phyloP scores from a whole-genome alignment of 768 basidiomycete species.

The Paxillus involutus region DNA sequence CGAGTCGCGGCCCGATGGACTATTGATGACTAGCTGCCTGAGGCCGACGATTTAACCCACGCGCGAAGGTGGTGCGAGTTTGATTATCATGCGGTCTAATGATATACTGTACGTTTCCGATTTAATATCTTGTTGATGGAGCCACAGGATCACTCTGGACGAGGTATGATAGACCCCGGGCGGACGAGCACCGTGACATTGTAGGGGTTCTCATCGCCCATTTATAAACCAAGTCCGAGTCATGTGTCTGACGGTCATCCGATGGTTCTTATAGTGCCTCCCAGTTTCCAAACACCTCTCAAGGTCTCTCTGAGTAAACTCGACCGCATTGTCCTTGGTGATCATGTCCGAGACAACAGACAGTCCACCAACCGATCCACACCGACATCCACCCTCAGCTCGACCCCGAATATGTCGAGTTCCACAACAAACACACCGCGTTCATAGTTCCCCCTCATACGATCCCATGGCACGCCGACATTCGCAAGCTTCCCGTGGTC shows the following conservation, averaged over 20 bases:
- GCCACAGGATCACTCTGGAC: neutral
- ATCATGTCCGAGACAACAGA: conserved; percentile 7
- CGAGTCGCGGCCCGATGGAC: no score
- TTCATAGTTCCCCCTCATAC: conserved; percentile 50
- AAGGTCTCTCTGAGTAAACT: neutral
- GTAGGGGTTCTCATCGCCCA: neutral
- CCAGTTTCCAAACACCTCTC: neutral
- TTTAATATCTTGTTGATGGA: no score
- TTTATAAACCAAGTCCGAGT: conserved; percentile 12
- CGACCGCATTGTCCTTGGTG: neutral
- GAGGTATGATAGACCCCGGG: neutral
- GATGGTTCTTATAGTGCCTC: neutral
- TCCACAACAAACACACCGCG: conserved; percentile 51
- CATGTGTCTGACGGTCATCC: conserved; percentile 6
- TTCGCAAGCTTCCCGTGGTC: conserved; percentile 51
- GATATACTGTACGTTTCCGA: no score
- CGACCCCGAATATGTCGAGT: conserved; percentile 63
- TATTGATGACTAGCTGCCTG: neutral
- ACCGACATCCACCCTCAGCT: conserved; percentile 55
- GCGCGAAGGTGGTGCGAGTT: no score
- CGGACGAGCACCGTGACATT: neutral
- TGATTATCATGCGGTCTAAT: no score
- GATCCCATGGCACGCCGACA: conserved; percentile 56
- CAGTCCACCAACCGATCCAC: conserved; percentile 52
- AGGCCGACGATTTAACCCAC: no score